phyloP scores from a whole-genome alignment of 345 rosid genomes.

The Atalantia buxifolia region DNA sequence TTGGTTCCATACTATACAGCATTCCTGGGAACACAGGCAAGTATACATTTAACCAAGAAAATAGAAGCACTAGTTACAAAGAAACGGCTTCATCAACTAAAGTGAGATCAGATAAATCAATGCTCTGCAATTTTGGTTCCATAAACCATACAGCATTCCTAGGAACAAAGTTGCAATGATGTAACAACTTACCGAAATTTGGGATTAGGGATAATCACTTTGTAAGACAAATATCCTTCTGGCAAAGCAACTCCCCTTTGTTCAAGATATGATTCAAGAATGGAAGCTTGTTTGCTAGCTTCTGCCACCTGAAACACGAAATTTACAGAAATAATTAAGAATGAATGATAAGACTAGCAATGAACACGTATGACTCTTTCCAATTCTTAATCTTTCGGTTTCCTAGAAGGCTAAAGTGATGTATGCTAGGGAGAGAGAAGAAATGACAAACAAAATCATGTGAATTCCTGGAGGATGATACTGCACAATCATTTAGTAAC shows the following conservation, averaged over 20 bases:
- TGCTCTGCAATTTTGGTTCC: background rate
- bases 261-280: slow-evolving; percentile 86
- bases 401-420: background rate
- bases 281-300: slow-evolving; percentile 51
- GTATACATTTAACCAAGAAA: background rate
- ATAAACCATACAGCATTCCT: background rate
- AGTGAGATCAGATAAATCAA: background rate
- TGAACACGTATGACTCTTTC: no score
- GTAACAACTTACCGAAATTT: slow-evolving; percentile 58
- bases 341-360: background rate
- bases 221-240: slow-evolving; percentile 72
- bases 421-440: background rate
- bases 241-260: slow-evolving; percentile 82
- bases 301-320: slow-evolving; percentile 49
- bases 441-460: background rate
- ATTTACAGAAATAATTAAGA: background rate
- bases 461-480: background rate
- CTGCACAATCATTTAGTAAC: background rate
- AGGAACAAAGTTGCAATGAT: background rate
- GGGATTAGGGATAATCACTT: slow-evolving; percentile 89
- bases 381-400: background rate
- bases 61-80: background rate
- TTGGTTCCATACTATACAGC: background rate
- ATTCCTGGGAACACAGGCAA: background rate
- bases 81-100: background rate